These are phyloP conservation scores for Neurospora sp. DNA, from an alignment of 495 filamentous ascomycete species.

Conservation along the genomic window DNA sequence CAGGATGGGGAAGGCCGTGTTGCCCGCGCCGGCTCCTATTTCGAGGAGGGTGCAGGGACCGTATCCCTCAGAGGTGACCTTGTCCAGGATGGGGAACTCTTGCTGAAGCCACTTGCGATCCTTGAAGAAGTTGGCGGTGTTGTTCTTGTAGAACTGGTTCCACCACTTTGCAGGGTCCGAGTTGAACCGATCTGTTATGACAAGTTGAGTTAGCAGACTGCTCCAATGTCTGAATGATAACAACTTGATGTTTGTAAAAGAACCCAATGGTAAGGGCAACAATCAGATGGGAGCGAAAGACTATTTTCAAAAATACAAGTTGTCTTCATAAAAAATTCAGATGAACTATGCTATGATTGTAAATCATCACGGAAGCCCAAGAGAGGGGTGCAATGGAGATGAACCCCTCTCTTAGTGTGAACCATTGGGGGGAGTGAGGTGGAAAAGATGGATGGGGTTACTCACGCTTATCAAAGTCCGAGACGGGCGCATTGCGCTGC, in stretches of 20 bases:
- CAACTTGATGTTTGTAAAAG: background rate
- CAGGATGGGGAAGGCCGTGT: constrained; percentile 88
- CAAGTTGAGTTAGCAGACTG: constrained; percentile 22
- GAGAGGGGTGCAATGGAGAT: background rate
- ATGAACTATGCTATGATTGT: constrained; percentile 52
- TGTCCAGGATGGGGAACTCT: constrained; percentile 77
- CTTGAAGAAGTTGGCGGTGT: constrained; percentile 95
- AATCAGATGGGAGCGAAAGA: constrained; percentile 60
- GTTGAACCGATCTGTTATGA: constrained; percentile 60
- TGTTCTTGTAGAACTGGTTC: constrained; percentile 94
- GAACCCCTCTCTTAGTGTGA: background rate
- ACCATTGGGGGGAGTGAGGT: background rate
- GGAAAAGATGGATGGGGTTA: constrained; percentile 1
- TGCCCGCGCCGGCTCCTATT: constrained; percentile 90
- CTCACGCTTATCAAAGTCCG: constrained; percentile 71
- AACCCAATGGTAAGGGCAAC: constrained; percentile 7
- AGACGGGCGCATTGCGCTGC: constrained; percentile 74
- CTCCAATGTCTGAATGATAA: background rate
- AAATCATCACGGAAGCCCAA: constrained; percentile 42
- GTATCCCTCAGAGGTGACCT: constrained; percentile 52
- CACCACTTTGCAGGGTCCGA: constrained; percentile 85
- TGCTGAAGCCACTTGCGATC: constrained; percentile 92
- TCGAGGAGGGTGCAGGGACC: constrained; percentile 63
- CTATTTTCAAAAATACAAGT: constrained; percentile 28
- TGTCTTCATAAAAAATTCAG: constrained; percentile 46